phyloP scores from a whole-genome alignment of 495 filamentous ascomycete genomes.

The Clohesyomyces aquaticus region DNA sequence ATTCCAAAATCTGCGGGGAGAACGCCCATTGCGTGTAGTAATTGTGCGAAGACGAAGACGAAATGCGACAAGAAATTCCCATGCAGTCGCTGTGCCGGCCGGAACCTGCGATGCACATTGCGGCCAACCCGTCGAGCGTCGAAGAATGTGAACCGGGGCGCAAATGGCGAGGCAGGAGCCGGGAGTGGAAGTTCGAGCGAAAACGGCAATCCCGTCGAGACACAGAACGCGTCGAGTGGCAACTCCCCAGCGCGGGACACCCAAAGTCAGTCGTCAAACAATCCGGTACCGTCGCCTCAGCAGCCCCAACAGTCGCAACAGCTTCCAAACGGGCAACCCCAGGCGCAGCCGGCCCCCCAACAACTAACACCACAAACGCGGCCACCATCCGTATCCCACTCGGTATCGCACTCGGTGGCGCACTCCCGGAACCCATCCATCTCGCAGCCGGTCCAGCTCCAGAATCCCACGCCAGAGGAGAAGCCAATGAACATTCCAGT shows the following conservation, averaged over 20 bases:
- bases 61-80: constrained; percentile 70
- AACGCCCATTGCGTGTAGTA: constrained; percentile 52
- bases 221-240: constrained; percentile 27
- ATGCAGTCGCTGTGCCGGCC: constrained; percentile 60
- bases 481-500: constrained; percentile 35
- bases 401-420: constrained; percentile 10
- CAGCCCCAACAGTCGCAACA: constrained; percentile 28
- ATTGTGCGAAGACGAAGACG: constrained; percentile 55
- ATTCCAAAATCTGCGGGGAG: constrained; percentile 51
- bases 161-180: constrained; percentile 24
- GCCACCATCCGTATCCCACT: neutral
- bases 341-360: constrained; percentile 27
- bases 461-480: constrained; percentile 34
- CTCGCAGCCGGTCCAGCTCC: constrained; percentile 20
- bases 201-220: constrained; percentile 31
- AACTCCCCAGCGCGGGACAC: constrained; percentile 34
- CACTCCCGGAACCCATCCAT: constrained; percentile 30
- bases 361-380: neutral
- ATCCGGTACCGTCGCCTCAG: constrained; percentile 23
- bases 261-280: constrained; percentile 29
- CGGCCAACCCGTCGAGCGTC: constrained; percentile 61
- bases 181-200: constrained; percentile 39
- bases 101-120: constrained; percentile 60
- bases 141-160: constrained; percentile 49
- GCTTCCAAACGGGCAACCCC: constrained; percentile 16